Conservation (phyloP, 2,329 filamentous ascomycete genomes). For the Dothistroma septosporum region DNA sequence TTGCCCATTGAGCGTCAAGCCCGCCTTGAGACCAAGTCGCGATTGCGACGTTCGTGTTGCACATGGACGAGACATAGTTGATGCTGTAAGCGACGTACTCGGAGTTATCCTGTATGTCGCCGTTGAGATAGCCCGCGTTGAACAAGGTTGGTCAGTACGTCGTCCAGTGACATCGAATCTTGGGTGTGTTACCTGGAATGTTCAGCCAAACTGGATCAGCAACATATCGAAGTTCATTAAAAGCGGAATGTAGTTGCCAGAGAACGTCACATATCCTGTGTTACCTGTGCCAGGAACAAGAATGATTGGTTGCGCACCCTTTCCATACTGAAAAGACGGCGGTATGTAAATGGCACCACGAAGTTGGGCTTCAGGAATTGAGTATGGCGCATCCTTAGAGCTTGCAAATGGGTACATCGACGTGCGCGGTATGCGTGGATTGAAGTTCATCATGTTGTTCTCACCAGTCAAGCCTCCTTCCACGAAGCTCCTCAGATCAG, state of each 20-base stretch:
- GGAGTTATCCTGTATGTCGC: slow-evolving; percentile 49
- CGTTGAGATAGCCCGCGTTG: too few relatives aligned
- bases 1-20: too few relatives aligned
- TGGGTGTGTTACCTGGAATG: slow-evolving; percentile 45
- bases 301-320: slow-evolving; percentile 42
- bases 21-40: too few relatives aligned
- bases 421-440: slow-evolving; percentile 17
- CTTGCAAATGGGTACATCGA: slow-evolving; percentile 38
- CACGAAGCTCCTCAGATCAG: slow-evolving; percentile 18
- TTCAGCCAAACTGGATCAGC: slow-evolving; percentile 56
- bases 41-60: too few relatives aligned
- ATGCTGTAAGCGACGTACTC: slow-evolving; percentile 57
- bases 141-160: too few relatives aligned
- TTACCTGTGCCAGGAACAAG: slow-evolving; percentile 52
- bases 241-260: slow-evolving; percentile 48
- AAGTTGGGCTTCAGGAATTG: slow-evolving; percentile 43
- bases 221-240: slow-evolving; percentile 38
- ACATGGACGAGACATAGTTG: slow-evolving; percentile 55
- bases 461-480: slow-evolving; percentile 20
- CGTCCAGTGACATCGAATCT: too few relatives aligned
- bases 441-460: slow-evolving; percentile 28
- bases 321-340: slow-evolving; percentile 44
- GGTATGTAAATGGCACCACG: slow-evolving; percentile 52
- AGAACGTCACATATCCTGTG: slow-evolving; percentile 45
- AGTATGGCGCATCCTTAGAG: slow-evolving; percentile 47